Percentiles rank a stretch among this genome's conserved stretches.
These are phyloP conservation scores for Casuarina cunninghamiana DNA, from an alignment of 306 rosid species.

Conservation along the genomic window DNA sequence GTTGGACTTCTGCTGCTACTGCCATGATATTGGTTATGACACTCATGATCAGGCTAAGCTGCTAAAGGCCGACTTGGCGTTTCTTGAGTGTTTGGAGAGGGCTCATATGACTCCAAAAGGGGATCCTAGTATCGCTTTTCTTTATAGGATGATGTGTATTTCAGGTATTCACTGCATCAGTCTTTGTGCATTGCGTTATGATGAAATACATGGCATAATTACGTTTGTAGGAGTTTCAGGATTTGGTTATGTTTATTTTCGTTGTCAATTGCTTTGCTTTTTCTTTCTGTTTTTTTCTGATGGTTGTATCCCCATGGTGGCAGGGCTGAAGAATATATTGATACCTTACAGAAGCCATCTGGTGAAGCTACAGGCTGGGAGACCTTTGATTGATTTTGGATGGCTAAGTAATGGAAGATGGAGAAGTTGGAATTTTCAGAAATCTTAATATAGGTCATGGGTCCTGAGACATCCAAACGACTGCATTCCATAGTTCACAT, in stretches of 20 bases:
- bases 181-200: not conserved
- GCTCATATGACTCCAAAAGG: conserved; percentile 72
- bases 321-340: conserved; percentile 79
- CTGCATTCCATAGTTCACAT: not conserved
- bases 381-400: conserved; percentile 65
- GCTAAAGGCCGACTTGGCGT: conserved; percentile 80
- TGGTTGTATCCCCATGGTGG: conserved; percentile 23
- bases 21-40: conserved; percentile 97
- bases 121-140: conserved; percentile 57
- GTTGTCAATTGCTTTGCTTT: not conserved
- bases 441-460: conserved; percentile 21
- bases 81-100: conserved; percentile 91
- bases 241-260: not conserved
- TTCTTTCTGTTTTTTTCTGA: conserved; percentile 16
- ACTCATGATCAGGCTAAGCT: conserved; percentile 76
- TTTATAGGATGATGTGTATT: conserved; percentile 82
- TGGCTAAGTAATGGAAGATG: conserved; percentile 79
- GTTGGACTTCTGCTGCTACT: conserved; percentile 96
- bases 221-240: not conserved
- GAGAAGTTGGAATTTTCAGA: conserved; percentile 51
- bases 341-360: conserved; percentile 73
- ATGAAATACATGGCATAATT: not conserved
- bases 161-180: conserved; percentile 51
- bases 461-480: not conserved
- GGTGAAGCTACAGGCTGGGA: conserved; percentile 49